Percentiles rank a stretch among this genome's conserved stretches.
Evolutionary conservation across 495 filamentous ascomycete species (phyloP).

Genomic region (Choiromyces venosus): DNA sequence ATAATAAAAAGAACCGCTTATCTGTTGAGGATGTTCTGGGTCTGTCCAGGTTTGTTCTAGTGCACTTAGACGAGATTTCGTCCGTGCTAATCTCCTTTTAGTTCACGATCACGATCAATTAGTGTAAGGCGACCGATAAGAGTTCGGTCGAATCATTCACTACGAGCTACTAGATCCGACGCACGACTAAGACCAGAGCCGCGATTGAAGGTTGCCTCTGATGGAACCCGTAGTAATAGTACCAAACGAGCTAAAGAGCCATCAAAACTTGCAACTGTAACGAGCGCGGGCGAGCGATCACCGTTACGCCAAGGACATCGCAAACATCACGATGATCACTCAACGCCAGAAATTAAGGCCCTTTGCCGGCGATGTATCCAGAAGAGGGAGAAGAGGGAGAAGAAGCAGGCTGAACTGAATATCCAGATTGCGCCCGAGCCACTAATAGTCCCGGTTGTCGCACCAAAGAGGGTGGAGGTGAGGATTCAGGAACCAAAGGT

Average conservation of each 20-base stretch:
- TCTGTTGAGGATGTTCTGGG: background rate
- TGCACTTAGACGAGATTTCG: background rate
- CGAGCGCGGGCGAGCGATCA: background rate
- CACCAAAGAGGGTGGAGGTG: slow-evolving; percentile 14
- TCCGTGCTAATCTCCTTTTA: background rate
- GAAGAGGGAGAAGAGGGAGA: slow-evolving; percentile 30
- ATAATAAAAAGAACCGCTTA: background rate
- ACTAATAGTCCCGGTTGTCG: slow-evolving; percentile 9
- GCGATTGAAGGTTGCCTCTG: background rate
- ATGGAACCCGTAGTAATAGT: slow-evolving; percentile 19
- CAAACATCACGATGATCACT: slow-evolving; percentile 37
- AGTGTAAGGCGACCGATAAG: background rate
- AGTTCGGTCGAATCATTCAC: background rate
- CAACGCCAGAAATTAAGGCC: slow-evolving; percentile 33
- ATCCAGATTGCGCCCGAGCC: slow-evolving; percentile 23
- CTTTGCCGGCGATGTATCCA: slow-evolving; percentile 33
- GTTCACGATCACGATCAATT: background rate
- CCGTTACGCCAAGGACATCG: slow-evolving; percentile 33
- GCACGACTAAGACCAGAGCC: background rate
- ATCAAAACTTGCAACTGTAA: background rate
- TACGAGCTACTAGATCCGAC: background rate
- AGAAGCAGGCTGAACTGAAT: slow-evolving; percentile 22
- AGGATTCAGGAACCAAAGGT: slow-evolving; percentile 13
- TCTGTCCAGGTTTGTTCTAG: background rate
- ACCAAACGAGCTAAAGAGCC: slow-evolving; percentile 26